Evolutionary conservation across 2,329 filamentous ascomycete species (phyloP).

Genomic region (Paecilomyces formosus): DNA sequence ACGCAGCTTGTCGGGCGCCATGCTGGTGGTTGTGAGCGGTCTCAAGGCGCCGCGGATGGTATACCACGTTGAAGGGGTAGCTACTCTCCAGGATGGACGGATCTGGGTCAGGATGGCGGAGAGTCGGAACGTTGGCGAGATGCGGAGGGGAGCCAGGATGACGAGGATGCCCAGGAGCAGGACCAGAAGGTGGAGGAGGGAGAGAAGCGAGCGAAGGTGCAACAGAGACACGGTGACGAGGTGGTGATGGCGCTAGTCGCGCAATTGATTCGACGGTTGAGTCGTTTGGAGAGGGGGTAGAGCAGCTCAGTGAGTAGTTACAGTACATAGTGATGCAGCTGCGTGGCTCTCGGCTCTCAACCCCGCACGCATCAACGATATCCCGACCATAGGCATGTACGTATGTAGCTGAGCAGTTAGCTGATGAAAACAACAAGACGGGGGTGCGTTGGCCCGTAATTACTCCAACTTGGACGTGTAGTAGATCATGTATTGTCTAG

Average conservation of each 20-base stretch:
- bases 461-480: not conserved
- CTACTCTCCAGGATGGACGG: constrained; percentile 17
- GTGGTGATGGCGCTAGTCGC: not conserved
- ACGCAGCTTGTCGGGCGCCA: constrained; percentile 38
- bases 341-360: not conserved
- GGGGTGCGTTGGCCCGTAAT: not conserved
- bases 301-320: not conserved
- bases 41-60: constrained; percentile 13
- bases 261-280: not conserved
- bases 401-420: too few species aligned
- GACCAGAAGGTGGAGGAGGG: constrained; percentile 17
- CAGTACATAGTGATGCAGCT: not conserved
- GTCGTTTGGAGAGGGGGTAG: not conserved
- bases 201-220: constrained; percentile 4
- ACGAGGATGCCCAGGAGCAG: constrained; percentile 28
- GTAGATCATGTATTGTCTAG: not conserved
- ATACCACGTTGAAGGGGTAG: constrained; percentile 12
- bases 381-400: not conserved
- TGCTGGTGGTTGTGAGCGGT: constrained; percentile 38
- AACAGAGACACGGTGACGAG: not conserved
- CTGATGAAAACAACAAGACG: not conserved
- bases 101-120: constrained; percentile 36
- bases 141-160: constrained; percentile 43
- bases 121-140: constrained; percentile 30
- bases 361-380: not conserved